Conservation (phyloP, 2,329 filamentous ascomycete species). For the Claviceps humidiphila region DNA sequence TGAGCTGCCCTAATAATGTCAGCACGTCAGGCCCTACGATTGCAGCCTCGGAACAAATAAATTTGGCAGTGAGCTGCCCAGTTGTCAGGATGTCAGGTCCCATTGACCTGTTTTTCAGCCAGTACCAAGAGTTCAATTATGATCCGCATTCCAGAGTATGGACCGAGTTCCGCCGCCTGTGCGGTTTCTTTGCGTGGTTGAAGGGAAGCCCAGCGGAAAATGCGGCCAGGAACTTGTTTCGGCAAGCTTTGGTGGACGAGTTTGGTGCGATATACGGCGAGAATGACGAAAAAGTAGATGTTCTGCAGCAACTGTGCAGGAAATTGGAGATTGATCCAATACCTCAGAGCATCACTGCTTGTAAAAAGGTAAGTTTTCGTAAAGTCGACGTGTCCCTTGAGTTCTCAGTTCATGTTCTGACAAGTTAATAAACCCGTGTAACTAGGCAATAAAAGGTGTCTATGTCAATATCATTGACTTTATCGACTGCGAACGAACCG, state of each 20-base stretch:
- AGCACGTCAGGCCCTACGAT: too few species aligned
- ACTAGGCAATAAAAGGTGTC: background rate
- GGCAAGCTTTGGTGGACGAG: background rate
- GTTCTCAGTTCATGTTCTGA: too few species aligned
- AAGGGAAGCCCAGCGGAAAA: background rate
- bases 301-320: background rate
- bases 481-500: constrained; percentile 3
- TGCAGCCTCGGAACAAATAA: too few species aligned
- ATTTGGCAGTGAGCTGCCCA: too few species aligned
- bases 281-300: background rate
- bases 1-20: too few species aligned
- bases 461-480: constrained; percentile 5
- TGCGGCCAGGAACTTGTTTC: background rate
- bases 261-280: background rate
- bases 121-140: too few species aligned
- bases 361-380: background rate
- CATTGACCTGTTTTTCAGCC: background rate
- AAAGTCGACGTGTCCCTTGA: too few species aligned
- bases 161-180: too few species aligned
- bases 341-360: background rate
- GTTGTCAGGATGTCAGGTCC: background rate
- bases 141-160: too few species aligned
- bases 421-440: too few species aligned
- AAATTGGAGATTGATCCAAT: background rate
- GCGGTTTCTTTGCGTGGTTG: background rate